Evolutionary conservation across 202 grass and related monocot species (phyloP).

Genomic region (Cymbopogon flexuosus): DNA sequence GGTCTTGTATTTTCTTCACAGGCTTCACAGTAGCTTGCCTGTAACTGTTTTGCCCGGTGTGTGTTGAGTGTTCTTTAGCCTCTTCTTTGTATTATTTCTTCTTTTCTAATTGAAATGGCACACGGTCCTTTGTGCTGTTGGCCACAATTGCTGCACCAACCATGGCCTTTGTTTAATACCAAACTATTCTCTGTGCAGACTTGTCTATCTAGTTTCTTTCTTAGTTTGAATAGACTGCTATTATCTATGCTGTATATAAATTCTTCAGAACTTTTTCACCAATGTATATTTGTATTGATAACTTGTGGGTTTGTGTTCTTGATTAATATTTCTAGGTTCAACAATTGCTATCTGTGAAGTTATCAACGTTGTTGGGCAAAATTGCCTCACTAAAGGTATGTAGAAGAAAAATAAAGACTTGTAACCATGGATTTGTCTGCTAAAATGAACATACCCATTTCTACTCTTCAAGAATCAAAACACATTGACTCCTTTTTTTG

Average conservation of each 20-base stretch:
- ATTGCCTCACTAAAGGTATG: slow-evolving; percentile 75
- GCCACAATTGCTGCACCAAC: neutral
- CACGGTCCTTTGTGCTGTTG: neutral
- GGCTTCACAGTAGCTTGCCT: neutral
- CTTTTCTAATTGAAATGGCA: neutral
- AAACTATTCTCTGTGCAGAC: neutral
- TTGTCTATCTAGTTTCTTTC: neutral
- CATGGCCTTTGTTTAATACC: neutral
- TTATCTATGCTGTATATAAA: slow-evolving; percentile 16
- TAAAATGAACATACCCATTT: neutral
- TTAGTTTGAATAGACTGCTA: slow-evolving; percentile 1
- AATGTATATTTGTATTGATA: neutral
- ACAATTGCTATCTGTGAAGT: slow-evolving; percentile 68
- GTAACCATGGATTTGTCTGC: neutral
- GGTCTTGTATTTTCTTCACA: neutral
- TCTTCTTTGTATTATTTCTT: neutral
- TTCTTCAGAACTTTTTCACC: neutral
- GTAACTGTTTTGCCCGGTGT: neutral
- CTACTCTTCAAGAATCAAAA: slow-evolving; percentile 1
- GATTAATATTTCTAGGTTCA: slow-evolving; percentile 34
- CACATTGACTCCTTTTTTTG: neutral
- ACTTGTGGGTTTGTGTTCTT: slow-evolving; percentile 14
- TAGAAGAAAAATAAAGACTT: neutral
- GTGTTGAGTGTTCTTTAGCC: neutral
- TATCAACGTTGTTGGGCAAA: slow-evolving; percentile 80